Evolutionary conservation across 805 yeast species (phyloP).

Genomic region (Hanseniaspora thailandica): DNA sequence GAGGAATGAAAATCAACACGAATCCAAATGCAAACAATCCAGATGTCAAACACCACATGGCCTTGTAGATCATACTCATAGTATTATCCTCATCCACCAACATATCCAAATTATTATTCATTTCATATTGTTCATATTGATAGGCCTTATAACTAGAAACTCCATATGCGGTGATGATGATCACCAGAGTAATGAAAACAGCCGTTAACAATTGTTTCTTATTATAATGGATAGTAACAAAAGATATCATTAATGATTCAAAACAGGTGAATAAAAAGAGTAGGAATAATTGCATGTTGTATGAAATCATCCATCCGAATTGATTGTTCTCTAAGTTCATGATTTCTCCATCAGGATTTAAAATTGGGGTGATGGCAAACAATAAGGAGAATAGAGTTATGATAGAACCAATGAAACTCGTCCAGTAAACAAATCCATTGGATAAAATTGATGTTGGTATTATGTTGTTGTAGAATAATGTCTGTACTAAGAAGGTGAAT

Average conservation of each 20-base stretch:
- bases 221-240: constrained; percentile 52
- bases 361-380: constrained; percentile 37
- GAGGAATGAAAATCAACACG: constrained; percentile 55
- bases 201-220: constrained; percentile 60
- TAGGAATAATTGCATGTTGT: constrained; percentile 33
- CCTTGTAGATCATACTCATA: constrained; percentile 25
- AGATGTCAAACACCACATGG: constrained; percentile 36
- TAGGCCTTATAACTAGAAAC: constrained; percentile 51
- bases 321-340: constrained; percentile 12
- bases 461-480: constrained; percentile 19
- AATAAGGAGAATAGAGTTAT: constrained; percentile 55
- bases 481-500: constrained; percentile 38
- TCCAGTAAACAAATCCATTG: constrained; percentile 9
- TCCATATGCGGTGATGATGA: constrained; percentile 63
- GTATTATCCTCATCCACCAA: constrained; percentile 27
- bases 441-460: constrained; percentile 4
- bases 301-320: constrained; percentile 27
- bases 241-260: constrained; percentile 64
- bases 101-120: constrained; percentile 26
- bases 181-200: constrained; percentile 49
- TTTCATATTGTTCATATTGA: constrained; percentile 42
- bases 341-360: constrained; percentile 10
- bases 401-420: constrained; percentile 30
- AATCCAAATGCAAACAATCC: constrained; percentile 61
- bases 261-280: constrained; percentile 57